Conservation (phyloP, 148 eudicot genomes). For the Fagopyrum homotropicum region DNA sequence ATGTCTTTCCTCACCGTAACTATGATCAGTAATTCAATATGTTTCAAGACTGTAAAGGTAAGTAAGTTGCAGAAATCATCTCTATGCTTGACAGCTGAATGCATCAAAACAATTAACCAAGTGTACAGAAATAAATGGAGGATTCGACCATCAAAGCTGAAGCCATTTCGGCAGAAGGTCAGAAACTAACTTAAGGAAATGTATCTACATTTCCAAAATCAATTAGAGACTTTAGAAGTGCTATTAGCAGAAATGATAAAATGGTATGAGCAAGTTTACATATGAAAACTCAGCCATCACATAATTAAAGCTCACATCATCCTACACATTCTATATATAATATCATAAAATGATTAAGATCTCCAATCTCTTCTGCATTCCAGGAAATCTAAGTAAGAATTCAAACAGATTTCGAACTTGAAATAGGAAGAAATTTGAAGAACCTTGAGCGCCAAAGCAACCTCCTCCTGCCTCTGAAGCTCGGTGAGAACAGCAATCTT, state of each 20-base stretch:
- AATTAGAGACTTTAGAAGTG: too few species aligned
- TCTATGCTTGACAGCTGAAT: not conserved
- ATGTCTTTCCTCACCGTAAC: not conserved
- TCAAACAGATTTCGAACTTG: not conserved
- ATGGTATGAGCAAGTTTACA: too few species aligned
- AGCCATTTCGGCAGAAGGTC: too few species aligned
- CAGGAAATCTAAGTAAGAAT: not conserved
- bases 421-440: not conserved
- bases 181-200: too few species aligned
- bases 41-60: not conserved
- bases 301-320: too few species aligned
- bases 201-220: too few species aligned
- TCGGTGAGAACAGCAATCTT: conserved; percentile 75
- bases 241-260: too few species aligned
- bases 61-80: not conserved
- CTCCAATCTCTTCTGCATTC: too few species aligned
- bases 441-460: conserved; percentile 73
- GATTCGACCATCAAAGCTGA: not conserved
- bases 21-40: not conserved
- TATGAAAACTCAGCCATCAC: too few species aligned
- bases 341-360: too few species aligned
- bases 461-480: conserved; percentile 78
- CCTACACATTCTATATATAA: too few species aligned
- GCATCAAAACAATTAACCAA: not conserved
- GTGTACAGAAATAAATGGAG: not conserved